Percentiles rank a stretch among this genome's conserved stretches.
Evolutionary conservation across 768 basidiomycete species (phyloP).

Genomic region (Pleurotus citrinopileatus): DNA sequence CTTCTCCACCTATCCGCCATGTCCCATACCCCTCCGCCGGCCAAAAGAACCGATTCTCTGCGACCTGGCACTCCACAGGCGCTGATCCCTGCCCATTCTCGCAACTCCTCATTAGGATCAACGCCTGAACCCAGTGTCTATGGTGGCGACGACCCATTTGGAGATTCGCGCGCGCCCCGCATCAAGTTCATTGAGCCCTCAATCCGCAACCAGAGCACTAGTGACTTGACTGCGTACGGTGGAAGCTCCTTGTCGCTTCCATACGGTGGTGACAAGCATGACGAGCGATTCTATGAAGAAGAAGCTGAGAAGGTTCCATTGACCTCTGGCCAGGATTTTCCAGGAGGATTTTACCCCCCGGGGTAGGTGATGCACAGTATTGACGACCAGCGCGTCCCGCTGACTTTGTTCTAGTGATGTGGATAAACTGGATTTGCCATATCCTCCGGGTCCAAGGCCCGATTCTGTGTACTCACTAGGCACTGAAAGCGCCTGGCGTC

Average conservation of each 20-base stretch:
- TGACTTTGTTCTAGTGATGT: not conserved
- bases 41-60: not conserved
- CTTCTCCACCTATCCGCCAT: not conserved
- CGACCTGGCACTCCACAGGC: constrained; percentile 3
- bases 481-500: constrained; percentile 35
- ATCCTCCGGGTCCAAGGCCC: not conserved
- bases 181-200: constrained; percentile 8
- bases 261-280: not conserved
- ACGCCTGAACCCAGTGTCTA: constrained; percentile 4
- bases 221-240: constrained; percentile 1
- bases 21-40: constrained; percentile 7
- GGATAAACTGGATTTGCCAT: constrained; percentile 8
- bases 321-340: constrained; percentile 3
- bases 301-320: constrained; percentile 3
- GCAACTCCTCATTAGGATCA: not conserved
- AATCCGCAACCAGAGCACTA: not conserved
- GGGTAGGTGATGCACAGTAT: not conserved
- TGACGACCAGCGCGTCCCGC: not conserved
- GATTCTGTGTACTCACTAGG: constrained; percentile 4
- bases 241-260: not conserved
- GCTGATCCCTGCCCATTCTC: not conserved
- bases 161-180: constrained; percentile 2
- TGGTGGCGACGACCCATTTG: constrained; percentile 1
- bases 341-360: constrained; percentile 8
- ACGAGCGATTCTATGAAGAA: not conserved